These are phyloP conservation scores for Candida sp. DNA, from an alignment of 1,139 yeast species.

Conservation along the genomic window DNA sequence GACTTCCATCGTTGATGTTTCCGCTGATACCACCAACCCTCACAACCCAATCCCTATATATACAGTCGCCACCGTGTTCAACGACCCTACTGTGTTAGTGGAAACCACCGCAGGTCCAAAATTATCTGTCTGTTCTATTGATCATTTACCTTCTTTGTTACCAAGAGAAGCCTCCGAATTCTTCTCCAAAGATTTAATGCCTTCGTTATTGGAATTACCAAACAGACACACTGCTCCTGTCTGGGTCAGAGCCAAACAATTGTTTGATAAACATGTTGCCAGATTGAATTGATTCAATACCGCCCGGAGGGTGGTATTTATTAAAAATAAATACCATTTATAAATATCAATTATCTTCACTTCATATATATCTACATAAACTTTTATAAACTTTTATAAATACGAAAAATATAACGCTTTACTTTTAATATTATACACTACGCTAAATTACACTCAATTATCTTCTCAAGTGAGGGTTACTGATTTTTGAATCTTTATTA, in stretches of 20 bases:
- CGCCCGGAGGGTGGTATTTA: not conserved
- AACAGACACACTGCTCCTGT: slow-evolving; percentile 80
- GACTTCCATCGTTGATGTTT: slow-evolving; percentile 92
- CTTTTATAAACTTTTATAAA: too few relatives aligned
- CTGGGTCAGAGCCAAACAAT: slow-evolving; percentile 84
- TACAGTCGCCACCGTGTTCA: slow-evolving; percentile 82
- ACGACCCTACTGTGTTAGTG: slow-evolving; percentile 85
- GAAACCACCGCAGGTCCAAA: slow-evolving; percentile 78
- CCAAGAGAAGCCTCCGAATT: slow-evolving; percentile 98
- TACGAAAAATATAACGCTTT: not conserved
- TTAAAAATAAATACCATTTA: too few relatives aligned
- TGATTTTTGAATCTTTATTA: not conserved
- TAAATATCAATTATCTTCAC: not conserved
- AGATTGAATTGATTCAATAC: slow-evolving; percentile 33
- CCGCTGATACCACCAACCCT: slow-evolving; percentile 98
- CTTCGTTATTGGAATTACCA: slow-evolving; percentile 82
- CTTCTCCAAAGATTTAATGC: slow-evolving; percentile 81
- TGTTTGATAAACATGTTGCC: slow-evolving; percentile 80
- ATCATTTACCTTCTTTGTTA: slow-evolving; percentile 90
- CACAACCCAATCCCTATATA: slow-evolving; percentile 97
- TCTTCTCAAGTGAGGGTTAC: too few relatives aligned
- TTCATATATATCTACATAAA: not conserved
- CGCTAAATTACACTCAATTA: too few relatives aligned
- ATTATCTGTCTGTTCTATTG: slow-evolving; percentile 91
- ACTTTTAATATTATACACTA: too few relatives aligned